Conservation (phyloP, 179 eudicot genomes). For the Gypsophila paniculata region DNA sequence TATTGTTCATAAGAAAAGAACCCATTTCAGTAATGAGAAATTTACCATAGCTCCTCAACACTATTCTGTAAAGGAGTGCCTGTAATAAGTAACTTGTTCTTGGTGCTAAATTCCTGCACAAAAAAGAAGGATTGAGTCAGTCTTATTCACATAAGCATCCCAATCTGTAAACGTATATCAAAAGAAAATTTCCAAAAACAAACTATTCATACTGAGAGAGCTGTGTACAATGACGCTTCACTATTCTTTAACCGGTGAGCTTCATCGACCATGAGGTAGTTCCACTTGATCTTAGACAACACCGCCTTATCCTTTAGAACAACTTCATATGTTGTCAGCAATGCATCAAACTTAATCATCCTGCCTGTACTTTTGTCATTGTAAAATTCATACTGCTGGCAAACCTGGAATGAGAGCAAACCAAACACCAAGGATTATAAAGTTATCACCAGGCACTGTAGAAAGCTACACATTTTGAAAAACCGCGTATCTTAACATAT, state of each 20-base stretch:
- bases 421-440: neutral
- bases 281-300: constrained; percentile 93
- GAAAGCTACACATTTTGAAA: neutral
- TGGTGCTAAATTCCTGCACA: constrained; percentile 89
- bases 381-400: constrained; percentile 94
- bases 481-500: neutral
- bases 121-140: neutral
- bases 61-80: constrained; percentile 98
- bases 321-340: constrained; percentile 96
- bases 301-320: constrained; percentile 84
- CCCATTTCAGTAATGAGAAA: constrained; percentile 13
- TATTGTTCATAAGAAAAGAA: neutral
- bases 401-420: constrained; percentile 56
- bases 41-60: constrained; percentile 96
- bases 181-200: neutral
- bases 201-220: constrained; percentile 61
- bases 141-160: neutral
- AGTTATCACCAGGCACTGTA: neutral
- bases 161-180: constrained; percentile 8
- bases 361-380: constrained; percentile 63
- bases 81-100: constrained; percentile 95
- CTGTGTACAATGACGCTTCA: constrained; percentile 84
- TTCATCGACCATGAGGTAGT: constrained; percentile 99
- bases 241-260: constrained; percentile 97
- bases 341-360: constrained; percentile 68